Conservation (phyloP, 768 basidiomycete species). For the Cantharellus cinnabarinus region DNA sequence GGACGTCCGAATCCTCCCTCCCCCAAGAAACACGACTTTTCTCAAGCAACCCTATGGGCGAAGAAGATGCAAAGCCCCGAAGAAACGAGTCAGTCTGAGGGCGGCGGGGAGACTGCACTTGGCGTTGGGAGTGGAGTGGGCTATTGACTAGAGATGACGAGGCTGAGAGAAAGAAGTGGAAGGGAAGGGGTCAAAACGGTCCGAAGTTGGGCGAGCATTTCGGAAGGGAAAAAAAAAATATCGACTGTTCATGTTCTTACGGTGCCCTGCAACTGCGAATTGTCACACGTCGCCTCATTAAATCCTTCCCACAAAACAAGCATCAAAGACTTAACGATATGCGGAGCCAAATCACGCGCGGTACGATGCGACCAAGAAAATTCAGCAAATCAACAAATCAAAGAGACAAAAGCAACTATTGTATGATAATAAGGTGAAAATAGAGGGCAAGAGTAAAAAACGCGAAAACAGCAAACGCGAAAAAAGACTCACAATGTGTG, state of each 20-base stretch:
- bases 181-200: conserved; percentile 22
- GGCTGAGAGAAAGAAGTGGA: conserved; percentile 63
- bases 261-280: background rate
- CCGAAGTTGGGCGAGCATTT: background rate
- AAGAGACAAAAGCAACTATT: no score
- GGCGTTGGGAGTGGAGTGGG: conserved; percentile 64
- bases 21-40: conserved; percentile 43
- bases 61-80: conserved; percentile 10
- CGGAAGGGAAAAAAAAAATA: background rate
- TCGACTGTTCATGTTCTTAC: background rate
- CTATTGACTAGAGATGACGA: conserved; percentile 41
- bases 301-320: no score
- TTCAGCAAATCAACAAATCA: no score
- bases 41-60: conserved; percentile 11
- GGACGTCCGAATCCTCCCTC: conserved; percentile 34
- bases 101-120: conserved; percentile 29
- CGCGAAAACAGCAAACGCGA: no score
- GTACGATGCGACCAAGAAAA: no score
- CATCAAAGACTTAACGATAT: no score
- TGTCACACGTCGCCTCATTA: background rate
- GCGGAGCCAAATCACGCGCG: no score
- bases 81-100: background rate
- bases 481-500: no score
- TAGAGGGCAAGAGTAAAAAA: no score
- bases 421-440: no score